phyloP scores from a whole-genome alignment of 768 basidiomycete species.

The Amyloporia xantha region DNA sequence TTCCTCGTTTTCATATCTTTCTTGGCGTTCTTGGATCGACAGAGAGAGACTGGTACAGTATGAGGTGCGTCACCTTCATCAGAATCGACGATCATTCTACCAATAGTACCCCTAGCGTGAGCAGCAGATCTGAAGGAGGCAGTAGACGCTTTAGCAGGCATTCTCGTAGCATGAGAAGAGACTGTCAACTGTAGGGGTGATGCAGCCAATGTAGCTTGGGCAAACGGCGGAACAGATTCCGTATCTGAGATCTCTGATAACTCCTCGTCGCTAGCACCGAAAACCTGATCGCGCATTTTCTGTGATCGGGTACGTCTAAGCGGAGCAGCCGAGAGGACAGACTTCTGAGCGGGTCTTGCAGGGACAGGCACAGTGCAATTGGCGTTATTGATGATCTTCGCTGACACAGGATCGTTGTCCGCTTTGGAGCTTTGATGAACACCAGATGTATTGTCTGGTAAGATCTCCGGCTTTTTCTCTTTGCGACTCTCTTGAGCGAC shows the following conservation, averaged over 20 bases:
- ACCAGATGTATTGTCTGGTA: no score
- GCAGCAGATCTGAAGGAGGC: background rate
- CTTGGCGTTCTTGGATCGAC: background rate
- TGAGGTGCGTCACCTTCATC: conserved; percentile 14
- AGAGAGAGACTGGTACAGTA: background rate
- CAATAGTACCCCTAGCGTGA: background rate
- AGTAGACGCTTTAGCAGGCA: background rate
- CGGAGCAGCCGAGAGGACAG: background rate
- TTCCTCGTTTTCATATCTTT: background rate
- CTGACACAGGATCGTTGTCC: no score
- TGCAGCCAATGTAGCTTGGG: no score
- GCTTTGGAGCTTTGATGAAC: no score
- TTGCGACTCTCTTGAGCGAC: no score
- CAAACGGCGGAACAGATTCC: background rate
- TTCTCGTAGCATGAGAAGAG: background rate
- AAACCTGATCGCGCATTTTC: conserved; percentile 13
- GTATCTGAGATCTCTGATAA: conserved; percentile 20
- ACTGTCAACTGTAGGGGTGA: background rate
- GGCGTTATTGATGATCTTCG: no score
- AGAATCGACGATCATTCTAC: conserved; percentile 14
- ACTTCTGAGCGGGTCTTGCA: background rate
- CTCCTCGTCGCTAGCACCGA: conserved; percentile 21
- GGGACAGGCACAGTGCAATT: no score
- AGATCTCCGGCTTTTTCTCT: no score
- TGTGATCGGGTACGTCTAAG: conserved; percentile 20